Evolutionary conservation across 768 basidiomycete species (phyloP).

Genomic region (Amanita rubescens): DNA sequence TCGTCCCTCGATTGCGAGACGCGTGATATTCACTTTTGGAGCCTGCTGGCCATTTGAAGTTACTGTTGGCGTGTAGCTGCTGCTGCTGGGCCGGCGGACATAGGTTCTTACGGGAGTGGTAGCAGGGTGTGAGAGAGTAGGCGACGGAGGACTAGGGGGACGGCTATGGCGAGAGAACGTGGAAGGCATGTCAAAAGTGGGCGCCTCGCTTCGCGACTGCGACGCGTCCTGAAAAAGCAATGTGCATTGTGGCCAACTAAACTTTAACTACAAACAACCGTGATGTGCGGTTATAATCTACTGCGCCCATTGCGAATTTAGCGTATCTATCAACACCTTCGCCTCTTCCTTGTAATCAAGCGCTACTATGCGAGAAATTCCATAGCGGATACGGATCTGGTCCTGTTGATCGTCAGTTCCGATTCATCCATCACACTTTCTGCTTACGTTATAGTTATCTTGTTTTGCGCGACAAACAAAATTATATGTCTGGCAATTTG

Average conservation of each 20-base stretch:
- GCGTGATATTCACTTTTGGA: constrained; percentile 57
- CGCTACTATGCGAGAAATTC: constrained; percentile 57
- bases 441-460: constrained; percentile 75
- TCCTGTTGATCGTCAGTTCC: constrained; percentile 42
- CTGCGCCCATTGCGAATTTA: constrained; percentile 55
- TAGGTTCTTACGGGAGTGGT: constrained; percentile 12
- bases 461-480: constrained; percentile 83
- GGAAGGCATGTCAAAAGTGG: background rate
- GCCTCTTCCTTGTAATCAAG: constrained; percentile 70
- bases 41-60: constrained; percentile 31
- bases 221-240: constrained; percentile 12
- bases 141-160: constrained; percentile 4
- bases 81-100: constrained; percentile 21
- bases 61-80: constrained; percentile 39
- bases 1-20: constrained; percentile 69
- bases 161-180: background rate
- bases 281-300: no score
- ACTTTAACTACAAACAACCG: constrained; percentile 5
- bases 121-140: background rate
- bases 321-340: constrained; percentile 45
- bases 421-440: background rate
- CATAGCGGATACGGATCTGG: constrained; percentile 75
- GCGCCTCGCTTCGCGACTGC: background rate
- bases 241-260: constrained; percentile 12
- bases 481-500: constrained; percentile 66